These are phyloP conservation scores for Ormosia semicastrata DNA, from an alignment of 306 rosid species.

Conservation along the genomic window DNA sequence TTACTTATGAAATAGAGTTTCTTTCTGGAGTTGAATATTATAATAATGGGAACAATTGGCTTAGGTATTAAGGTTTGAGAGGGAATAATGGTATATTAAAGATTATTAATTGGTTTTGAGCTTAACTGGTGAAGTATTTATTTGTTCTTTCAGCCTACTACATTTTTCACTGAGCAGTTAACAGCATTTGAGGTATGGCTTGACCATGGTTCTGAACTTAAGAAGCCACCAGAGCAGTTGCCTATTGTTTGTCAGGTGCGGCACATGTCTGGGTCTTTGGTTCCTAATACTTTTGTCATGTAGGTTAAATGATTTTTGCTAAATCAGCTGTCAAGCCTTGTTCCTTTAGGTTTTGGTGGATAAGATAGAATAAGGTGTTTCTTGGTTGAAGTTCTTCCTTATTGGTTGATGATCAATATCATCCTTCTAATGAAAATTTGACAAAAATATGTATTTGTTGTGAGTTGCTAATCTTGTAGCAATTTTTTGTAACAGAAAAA, in stretches of 20 bases:
- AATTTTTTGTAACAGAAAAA: not conserved
- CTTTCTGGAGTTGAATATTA: conserved; percentile 16
- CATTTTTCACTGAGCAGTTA: conserved; percentile 95
- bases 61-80: not conserved
- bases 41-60: not conserved
- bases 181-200: conserved; percentile 99
- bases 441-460: conserved; percentile 1
- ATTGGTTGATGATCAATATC: conserved; percentile 1
- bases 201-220: conserved; percentile 94
- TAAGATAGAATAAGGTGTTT: conserved; percentile 10
- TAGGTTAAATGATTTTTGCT: conserved; percentile 25
- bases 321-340: not conserved
- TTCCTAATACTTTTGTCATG: conserved; percentile 29
- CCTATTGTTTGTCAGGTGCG: conserved; percentile 97
- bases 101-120: conserved; percentile 4
- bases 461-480: not conserved
- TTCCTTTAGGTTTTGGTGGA: conserved; percentile 28
- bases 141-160: conserved; percentile 68
- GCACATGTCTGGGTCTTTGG: conserved; percentile 16
- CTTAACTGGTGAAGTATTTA: conserved; percentile 10
- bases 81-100: not conserved
- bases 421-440: conserved; percentile 16
- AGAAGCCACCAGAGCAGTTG: conserved; percentile 98
- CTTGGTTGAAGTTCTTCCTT: not conserved
- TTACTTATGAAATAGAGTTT: not conserved